phyloP scores from a whole-genome alignment of 805 yeast species.

The Cyberlindnera petersonii region DNA sequence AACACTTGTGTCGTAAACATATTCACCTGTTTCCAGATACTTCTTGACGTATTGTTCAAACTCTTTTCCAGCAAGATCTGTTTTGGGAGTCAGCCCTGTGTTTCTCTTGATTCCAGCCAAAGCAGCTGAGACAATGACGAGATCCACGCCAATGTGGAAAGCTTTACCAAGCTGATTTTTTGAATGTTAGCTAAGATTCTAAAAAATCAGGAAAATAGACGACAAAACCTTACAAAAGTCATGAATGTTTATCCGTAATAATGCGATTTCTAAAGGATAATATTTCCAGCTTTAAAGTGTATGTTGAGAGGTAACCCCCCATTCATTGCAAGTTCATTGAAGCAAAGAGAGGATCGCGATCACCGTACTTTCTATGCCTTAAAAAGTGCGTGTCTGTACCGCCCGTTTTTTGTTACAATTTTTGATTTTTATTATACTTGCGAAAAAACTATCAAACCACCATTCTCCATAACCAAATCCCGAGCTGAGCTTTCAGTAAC shows the following conservation, averaged over 20 bases:
- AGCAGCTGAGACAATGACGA: conserved; percentile 59
- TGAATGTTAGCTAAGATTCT: neutral
- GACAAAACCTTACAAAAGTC: neutral
- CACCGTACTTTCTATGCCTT: neutral
- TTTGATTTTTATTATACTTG: too few species aligned
- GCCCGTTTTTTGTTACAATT: too few species aligned
- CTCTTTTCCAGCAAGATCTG: conserved; percentile 41
- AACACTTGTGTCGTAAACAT: conserved; percentile 66
- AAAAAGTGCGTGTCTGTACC: conserved; percentile 2
- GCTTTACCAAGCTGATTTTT: conserved; percentile 44
- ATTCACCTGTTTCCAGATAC: conserved; percentile 85
- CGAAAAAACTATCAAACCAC: too few species aligned
- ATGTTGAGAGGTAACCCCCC: too few species aligned
- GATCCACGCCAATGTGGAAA: conserved; percentile 55
- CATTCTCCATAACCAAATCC: too few species aligned
- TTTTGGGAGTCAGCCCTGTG: conserved; percentile 63
- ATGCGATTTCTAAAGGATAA: too few species aligned
- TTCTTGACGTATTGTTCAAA: conserved; percentile 50
- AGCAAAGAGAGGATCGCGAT: neutral
- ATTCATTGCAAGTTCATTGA: too few species aligned
- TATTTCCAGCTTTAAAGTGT: too few species aligned
- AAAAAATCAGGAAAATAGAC: neutral
- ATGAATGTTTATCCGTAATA: too few species aligned
- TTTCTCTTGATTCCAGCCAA: conserved; percentile 70
- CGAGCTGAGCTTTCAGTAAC: too few species aligned